Evolutionary conservation across 164 flowering plant genomes (phyloP).

Genomic region (Magnolia officinalis): DNA sequence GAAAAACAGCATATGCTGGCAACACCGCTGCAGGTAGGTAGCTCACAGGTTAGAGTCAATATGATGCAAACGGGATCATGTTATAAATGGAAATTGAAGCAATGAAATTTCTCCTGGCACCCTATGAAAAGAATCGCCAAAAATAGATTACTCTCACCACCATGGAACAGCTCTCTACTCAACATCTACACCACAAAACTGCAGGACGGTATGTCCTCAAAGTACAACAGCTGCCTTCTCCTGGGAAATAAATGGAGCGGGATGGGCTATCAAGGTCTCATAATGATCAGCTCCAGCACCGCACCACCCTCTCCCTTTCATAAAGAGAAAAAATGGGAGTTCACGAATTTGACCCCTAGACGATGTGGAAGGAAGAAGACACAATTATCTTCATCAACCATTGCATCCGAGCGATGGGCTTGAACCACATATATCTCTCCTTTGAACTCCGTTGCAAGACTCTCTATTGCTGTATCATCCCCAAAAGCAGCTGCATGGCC

Average conservation of each 20-base stretch:
- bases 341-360: slow-evolving; percentile 66
- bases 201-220: slow-evolving; percentile 29
- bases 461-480: slow-evolving; percentile 87
- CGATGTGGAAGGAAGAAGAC: slow-evolving; percentile 94
- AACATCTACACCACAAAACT: slow-evolving; percentile 43
- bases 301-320: slow-evolving; percentile 89
- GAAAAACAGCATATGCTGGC: background rate
- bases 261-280: slow-evolving; percentile 81
- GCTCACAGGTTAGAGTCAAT: slow-evolving; percentile 26
- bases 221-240: slow-evolving; percentile 86
- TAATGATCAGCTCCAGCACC: slow-evolving; percentile 56
- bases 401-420: slow-evolving; percentile 97
- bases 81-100: slow-evolving; percentile 23
- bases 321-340: slow-evolving; percentile 77
- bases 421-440: slow-evolving; percentile 93
- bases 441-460: slow-evolving; percentile 87
- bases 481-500: slow-evolving; percentile 95
- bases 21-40: slow-evolving; percentile 13
- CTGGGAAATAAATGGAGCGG: slow-evolving; percentile 41
- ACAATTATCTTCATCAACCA: slow-evolving; percentile 95
- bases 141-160: slow-evolving; percentile 23
- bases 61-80: slow-evolving; percentile 4
- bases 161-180: slow-evolving; percentile 16
- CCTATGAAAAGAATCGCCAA: slow-evolving; percentile 24
- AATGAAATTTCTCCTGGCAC: slow-evolving; percentile 24